Conservation (phyloP, 805 yeast genomes). For the Tetrapisispora pingtungensis region DNA sequence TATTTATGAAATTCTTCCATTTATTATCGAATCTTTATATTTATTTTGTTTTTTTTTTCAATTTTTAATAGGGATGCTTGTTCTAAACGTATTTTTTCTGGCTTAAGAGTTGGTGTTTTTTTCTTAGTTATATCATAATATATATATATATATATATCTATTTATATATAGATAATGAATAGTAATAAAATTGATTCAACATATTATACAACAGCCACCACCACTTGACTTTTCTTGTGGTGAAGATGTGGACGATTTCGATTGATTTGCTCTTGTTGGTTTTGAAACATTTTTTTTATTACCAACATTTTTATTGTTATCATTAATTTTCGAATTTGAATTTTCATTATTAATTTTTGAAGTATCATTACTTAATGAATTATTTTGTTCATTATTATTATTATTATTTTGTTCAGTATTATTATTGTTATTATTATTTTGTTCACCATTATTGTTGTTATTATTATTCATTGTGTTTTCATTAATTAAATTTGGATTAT, state of each 20-base stretch:
- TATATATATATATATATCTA: too few species aligned
- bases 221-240: conserved; percentile 11
- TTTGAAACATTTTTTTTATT: conserved; percentile 3
- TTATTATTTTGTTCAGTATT: not conserved
- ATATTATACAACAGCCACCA: conserved; percentile 31
- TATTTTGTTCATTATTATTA: not conserved
- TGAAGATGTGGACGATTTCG: not conserved
- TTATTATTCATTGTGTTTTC: not conserved
- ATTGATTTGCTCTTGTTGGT: conserved; percentile 5
- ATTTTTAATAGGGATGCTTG: too few species aligned
- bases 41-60: too few species aligned
- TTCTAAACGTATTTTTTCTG: too few species aligned
- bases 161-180: too few species aligned
- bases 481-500: not conserved
- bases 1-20: too few species aligned
- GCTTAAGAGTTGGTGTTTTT: too few species aligned
- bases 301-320: not conserved
- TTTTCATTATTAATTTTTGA: not conserved
- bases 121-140: too few species aligned
- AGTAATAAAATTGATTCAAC: too few species aligned
- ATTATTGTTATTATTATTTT: not conserved
- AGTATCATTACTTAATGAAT: not conserved
- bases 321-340: not conserved
- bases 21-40: too few species aligned
- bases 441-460: not conserved